These are phyloP conservation scores for Naganishia sp. DNA, from an alignment of 1,284 basidiomycete genomes.

Conservation along the genomic window DNA sequence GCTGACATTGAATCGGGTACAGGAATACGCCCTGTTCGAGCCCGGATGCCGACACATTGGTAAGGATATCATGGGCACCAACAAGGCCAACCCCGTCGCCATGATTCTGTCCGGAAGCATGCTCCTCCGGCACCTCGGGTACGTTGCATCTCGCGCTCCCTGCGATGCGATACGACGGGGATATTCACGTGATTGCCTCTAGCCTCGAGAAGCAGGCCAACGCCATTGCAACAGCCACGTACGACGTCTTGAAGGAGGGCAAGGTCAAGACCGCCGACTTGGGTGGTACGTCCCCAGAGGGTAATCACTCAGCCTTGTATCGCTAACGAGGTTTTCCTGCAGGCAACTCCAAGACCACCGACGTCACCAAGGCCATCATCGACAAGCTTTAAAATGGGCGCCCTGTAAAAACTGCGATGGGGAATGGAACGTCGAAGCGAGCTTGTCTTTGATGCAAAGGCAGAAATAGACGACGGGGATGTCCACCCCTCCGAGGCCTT, in stretches of 20 bases:
- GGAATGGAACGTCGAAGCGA: no score
- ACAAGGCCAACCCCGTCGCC: slow-evolving; percentile 95
- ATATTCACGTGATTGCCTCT: slow-evolving; percentile 6
- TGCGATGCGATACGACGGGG: background rate
- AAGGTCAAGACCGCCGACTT: slow-evolving; percentile 93
- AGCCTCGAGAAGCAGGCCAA: slow-evolving; percentile 93
- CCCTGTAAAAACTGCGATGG: no score
- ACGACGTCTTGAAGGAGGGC: slow-evolving; percentile 86
- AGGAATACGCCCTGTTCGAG: slow-evolving; percentile 98
- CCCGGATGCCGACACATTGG: slow-evolving; percentile 99
- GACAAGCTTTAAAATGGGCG: slow-evolving; percentile 45
- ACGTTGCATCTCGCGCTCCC: slow-evolving; percentile 40
- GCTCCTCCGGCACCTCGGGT: slow-evolving; percentile 98
- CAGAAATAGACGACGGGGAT: no score
- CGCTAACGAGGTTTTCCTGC: background rate
- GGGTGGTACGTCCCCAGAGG: slow-evolving; percentile 67
- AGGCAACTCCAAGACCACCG: slow-evolving; percentile 85
- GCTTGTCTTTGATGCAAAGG: no score
- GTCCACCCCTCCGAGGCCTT: no score
- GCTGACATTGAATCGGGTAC: no score
- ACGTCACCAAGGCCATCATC: slow-evolving; percentile 88
- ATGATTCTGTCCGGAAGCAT: slow-evolving; percentile 98
- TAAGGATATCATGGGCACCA: slow-evolving; percentile 95
- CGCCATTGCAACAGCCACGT: slow-evolving; percentile 87
- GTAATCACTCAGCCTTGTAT: background rate